Base-by-base conservation (phyloP, 2,329 filamentous ascomycete species). In the Celoporthe dispersa region DNA sequence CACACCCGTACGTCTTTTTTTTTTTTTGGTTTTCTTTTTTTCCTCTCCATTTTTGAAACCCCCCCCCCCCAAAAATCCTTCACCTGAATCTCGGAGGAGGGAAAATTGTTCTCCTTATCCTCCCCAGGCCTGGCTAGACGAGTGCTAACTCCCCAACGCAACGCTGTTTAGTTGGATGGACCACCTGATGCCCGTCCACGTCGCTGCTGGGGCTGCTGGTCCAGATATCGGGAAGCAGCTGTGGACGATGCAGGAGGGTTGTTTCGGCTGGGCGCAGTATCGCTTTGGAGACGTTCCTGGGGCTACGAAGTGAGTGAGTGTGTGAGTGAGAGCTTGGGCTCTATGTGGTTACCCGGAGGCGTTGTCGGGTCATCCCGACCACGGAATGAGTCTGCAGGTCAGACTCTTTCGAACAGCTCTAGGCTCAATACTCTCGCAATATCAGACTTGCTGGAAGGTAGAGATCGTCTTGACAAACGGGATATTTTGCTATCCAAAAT, bases 101-200 rank as follows among this genome's bases (percentile, higher is more conserved):
- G n/a, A n/a, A n/a, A n/a, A n/a, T n/a, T n/a, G n/a, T n/a, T n/a
- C n/a, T n/a, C n/a, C n/a, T n/a, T n/a, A n/a, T n/a, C n/a, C n/a
- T n/a, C n/a, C n/a, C 8, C 48, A 14, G 48, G 22, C 48, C 22
- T 53, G 48, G 48, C 22, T 25, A n/a, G 22, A n/a, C 12, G 48
- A 28, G n/a, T 63, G 60, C 60, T 63, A 44, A 63, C 60, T 31
- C 12, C 6, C n/a, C n/a, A n/a, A n/a, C n/a, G n/a, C 14, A 2
- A 19, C 25, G 11, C n/a, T 28, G 35, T 44, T 28, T 44, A 63
- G 60, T 60, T 81, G 78, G 62, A 84, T 85, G 78, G 84, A 86
- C 62, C 84, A 86, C 59, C 72, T 86, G 14, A 85, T 85, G 83
- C 84, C 84, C 0, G 76, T 84, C 0, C 82, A 83, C 59, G 80